Percentiles rank a stretch among this genome's conserved stretches.
These are phyloP conservation scores for Gaultheria prostrata DNA, from an alignment of 148 eudicot species.

Conservation along the genomic window DNA sequence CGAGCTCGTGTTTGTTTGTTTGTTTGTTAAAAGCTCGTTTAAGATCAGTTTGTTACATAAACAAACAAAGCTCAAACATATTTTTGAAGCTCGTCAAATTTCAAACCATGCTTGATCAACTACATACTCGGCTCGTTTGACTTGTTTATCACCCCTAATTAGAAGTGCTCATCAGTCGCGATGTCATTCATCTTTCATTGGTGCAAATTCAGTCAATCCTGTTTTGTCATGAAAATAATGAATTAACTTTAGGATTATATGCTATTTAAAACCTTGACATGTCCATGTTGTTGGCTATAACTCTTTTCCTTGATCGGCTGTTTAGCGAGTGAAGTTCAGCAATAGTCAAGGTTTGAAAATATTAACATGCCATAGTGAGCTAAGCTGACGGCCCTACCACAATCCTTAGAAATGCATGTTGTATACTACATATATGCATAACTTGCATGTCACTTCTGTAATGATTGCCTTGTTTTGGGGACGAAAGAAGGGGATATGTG, in stretches of 20 bases:
- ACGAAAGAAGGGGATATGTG: not conserved
- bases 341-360: constrained; percentile 8
- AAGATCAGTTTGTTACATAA: too few relatives aligned
- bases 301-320: not conserved
- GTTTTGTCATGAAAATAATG: not conserved
- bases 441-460: not conserved
- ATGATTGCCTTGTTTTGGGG: not conserved
- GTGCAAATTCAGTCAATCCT: not conserved
- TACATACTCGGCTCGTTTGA: too few relatives aligned
- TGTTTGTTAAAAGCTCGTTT: too few relatives aligned
- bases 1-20: too few relatives aligned
- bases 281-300: not conserved
- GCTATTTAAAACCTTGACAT: not conserved
- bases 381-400: not conserved
- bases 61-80: too few relatives aligned
- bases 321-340: not conserved
- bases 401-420: not conserved
- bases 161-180: not conserved
- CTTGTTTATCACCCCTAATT: too few relatives aligned
- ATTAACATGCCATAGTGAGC: not conserved
- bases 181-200: not conserved
- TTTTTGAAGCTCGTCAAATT: too few relatives aligned
- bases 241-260: not conserved
- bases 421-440: not conserved
- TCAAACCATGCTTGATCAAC: too few relatives aligned